Evolutionary conservation across 768 basidiomycete species (phyloP).

Genomic region (Infundibulicybe gibba): DNA sequence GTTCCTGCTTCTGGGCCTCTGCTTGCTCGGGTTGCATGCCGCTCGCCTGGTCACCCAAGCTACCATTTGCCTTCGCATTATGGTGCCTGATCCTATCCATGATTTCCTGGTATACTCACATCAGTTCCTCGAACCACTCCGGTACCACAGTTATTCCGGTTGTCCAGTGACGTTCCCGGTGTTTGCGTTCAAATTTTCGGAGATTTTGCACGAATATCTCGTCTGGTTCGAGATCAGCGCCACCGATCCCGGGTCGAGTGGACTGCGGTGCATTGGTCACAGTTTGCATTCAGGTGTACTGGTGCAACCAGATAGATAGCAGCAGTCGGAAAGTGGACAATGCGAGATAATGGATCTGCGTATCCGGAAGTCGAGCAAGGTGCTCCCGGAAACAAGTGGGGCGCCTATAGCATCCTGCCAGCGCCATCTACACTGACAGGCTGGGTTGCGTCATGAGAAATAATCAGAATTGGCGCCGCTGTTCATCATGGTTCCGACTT

Average conservation of each 20-base stretch:
- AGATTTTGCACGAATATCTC: constrained; percentile 43
- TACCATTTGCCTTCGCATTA: constrained; percentile 6
- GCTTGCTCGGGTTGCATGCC: constrained; percentile 62
- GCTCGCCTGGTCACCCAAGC: constrained; percentile 37
- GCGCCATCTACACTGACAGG: too few relatives aligned
- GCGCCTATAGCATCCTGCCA: too few relatives aligned
- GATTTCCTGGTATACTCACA: constrained; percentile 37
- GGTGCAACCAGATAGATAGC: background rate
- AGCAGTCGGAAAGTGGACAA: too few relatives aligned
- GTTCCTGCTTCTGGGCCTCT: constrained; percentile 60
- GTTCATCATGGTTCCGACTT: too few relatives aligned
- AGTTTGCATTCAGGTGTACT: constrained; percentile 1
- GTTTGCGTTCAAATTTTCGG: constrained; percentile 39
- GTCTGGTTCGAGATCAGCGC: constrained; percentile 43
- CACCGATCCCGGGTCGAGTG: too few relatives aligned
- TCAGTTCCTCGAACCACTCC: constrained; percentile 24
- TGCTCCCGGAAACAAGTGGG: too few relatives aligned
- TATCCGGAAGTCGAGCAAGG: too few relatives aligned
- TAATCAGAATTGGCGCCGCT: too few relatives aligned
- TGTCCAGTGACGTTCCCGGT: constrained; percentile 45
- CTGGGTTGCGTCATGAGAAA: too few relatives aligned
- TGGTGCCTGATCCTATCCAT: constrained; percentile 40
- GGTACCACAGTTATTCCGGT: constrained; percentile 27
- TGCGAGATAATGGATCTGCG: too few relatives aligned
- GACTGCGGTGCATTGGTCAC: constrained; percentile 16